These are phyloP conservation scores for Saccharomycopsis sp. DNA, from an alignment of 805 yeast genomes.

Conservation along the genomic window DNA sequence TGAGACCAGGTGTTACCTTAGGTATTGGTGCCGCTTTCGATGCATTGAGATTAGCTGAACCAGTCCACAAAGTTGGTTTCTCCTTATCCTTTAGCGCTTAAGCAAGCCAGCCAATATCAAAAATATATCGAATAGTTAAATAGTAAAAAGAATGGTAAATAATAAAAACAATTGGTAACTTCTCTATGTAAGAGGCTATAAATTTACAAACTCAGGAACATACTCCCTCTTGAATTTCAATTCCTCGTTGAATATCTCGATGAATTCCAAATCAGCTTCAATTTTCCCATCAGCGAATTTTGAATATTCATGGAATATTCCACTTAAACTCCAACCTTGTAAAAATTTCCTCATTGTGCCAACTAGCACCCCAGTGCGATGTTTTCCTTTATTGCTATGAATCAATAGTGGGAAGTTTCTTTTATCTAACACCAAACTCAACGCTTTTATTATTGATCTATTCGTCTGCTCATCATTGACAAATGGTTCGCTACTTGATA, in stretches of 20 bases:
- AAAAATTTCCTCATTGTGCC: conserved; percentile 79
- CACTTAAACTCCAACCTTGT: conserved; percentile 91
- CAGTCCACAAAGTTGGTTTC: conserved; percentile 97
- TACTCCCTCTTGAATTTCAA: conserved; percentile 40
- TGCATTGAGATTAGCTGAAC: conserved; percentile 87
- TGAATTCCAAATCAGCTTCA: conserved; percentile 83
- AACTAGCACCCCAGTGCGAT: conserved; percentile 88
- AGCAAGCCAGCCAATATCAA: background rate
- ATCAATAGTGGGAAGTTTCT: conserved; percentile 81
- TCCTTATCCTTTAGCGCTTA: conserved; percentile 90
- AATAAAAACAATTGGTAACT: background rate
- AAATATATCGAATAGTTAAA: background rate
- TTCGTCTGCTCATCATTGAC: conserved; percentile 43
- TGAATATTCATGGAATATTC: conserved; percentile 89
- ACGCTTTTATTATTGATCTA: conserved; percentile 46
- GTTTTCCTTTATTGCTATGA: conserved; percentile 97
- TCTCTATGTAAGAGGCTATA: too few relatives aligned
- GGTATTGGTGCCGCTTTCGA: conserved; percentile 97
- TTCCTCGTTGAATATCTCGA: conserved; percentile 71
- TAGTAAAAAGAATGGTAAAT: too few relatives aligned
- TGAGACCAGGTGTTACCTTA: conserved; percentile 93
- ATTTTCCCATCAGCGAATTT: conserved; percentile 92
- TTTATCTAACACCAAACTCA: conserved; percentile 49
- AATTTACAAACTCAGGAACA: conserved; percentile 56
- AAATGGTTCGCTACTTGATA: conserved; percentile 71